Evolutionary conservation across 768 basidiomycete genomes (phyloP).

Genomic region (Hebeloma cylindrosporum): DNA sequence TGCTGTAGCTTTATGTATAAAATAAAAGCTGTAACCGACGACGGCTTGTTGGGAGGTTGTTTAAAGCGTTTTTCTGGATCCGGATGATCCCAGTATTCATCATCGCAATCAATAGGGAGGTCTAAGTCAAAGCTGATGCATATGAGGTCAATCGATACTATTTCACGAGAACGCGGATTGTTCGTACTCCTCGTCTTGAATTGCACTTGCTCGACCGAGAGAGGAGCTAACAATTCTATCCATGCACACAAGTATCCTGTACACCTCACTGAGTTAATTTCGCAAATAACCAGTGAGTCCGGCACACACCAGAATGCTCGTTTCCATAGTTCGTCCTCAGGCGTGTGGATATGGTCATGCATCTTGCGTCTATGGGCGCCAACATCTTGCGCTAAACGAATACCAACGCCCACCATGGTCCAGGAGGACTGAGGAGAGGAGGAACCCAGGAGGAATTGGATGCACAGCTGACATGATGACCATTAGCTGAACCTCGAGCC

Average conservation of each 20-base stretch:
- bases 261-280: not conserved
- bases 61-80: slow-evolving; percentile 62
- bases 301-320: slow-evolving; percentile 57
- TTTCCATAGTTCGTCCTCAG: slow-evolving; percentile 76
- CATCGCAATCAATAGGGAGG: slow-evolving; percentile 61
- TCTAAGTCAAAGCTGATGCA: slow-evolving; percentile 69
- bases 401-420: slow-evolving; percentile 69
- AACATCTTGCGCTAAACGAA: slow-evolving; percentile 76
- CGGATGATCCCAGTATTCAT: slow-evolving; percentile 72
- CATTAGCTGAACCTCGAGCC: not conserved
- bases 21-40: slow-evolving; percentile 55
- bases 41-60: slow-evolving; percentile 67
- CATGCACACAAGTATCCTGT: slow-evolving; percentile 55
- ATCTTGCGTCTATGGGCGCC: slow-evolving; percentile 61
- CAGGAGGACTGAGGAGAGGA: slow-evolving; percentile 66
- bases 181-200: slow-evolving; percentile 77
- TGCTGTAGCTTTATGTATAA: slow-evolving; percentile 58
- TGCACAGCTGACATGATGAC: slow-evolving; percentile 41
- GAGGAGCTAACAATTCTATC: slow-evolving; percentile 52
- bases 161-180: not conserved
- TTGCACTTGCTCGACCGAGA: slow-evolving; percentile 72
- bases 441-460: slow-evolving; percentile 54
- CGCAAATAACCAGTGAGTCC: not conserved
- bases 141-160: not conserved
- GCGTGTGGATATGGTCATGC: slow-evolving; percentile 33